Base-by-base conservation (phyloP, 2,329 filamentous ascomycete genomes). In the Thielaviopsis euricoi region DNA sequence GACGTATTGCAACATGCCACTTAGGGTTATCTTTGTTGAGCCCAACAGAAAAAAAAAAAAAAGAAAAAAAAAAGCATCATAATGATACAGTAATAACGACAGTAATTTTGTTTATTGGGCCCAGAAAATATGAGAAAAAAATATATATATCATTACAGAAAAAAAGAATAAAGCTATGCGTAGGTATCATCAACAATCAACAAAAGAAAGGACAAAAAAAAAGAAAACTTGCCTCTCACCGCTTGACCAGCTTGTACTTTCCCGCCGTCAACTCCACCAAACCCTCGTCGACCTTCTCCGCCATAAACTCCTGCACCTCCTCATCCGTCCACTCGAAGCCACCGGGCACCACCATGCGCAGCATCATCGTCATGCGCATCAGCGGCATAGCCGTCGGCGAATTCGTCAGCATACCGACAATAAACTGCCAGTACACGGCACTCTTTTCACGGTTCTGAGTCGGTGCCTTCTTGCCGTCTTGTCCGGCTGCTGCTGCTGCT, bases 401-500 rank as follows among this genome's bases (percentile, higher is more conserved):
- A 69, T 96, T 96, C 61, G 89, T 96, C 70, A 98, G 73, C 93
- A 98, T 97, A 55, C 88, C 89, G 58, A 89, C 76, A 60, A 98
- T 89, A 68, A 95, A 97, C 65, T 90, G 86, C 81, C 87, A 89
- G 70, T 96, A 95, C 46, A 95, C 78, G 50, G 72, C 70, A 37
- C 76, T 74, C 60, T 75, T 74, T 64, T 79, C 78, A 22, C 85
- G 78, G 33, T 86, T 74, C 71, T 68, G 71, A 61, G 73, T 76
- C 55, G 74, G 70, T 6, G 19, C 23, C 12, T 56, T 55, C 63
- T 82, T 77, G 5, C 74, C 77, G 40, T 56, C 55, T 49, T 21
- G 13, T 17, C 23, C 23, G 6, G 15, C 51, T 43, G 70, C 64
- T 10, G 51, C 68, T 69, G 22, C 62, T 65, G 7, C 61, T 62